Base-by-base conservation (phyloP, 176 grass and related monocot species). In the Oryza meridionalis region DNA sequence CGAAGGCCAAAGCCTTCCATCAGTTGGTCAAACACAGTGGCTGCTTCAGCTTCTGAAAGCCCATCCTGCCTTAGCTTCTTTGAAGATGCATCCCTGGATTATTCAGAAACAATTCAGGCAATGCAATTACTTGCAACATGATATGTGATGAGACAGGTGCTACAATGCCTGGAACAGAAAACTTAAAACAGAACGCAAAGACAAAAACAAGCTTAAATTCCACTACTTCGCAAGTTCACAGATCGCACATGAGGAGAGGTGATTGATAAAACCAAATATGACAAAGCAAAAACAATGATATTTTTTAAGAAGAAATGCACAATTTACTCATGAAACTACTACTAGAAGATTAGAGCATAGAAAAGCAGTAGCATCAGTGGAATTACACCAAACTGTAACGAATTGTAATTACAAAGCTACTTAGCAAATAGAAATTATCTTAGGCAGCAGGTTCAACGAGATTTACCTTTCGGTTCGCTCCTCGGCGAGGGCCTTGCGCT, bases 1-100 rank as follows among this genome's bases (percentile, higher is more conserved):
- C 84, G 85, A 19, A 95, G 80, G 12, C 96, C 96, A 77, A 98
- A 95, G 58, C 94, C 92, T 82, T 93, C 92, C 85, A 98, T 87
- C 42, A 95, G 73, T 69, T 98, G 86, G 62, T 95, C 94, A 40
- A 95, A 94, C 29, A 93, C 89, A 46, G 87, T 92, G 1, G 92
- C 88, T 53, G 88, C 93, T 53, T 92, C 87, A 6, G 78, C 92
- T 31, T 92, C 92, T n/a, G 90, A 84, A 77, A 90, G 76, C 46
- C 93, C 91, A 46, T 71, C 85, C 51, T 84, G 87, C 63, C 87
- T 89, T 31, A 68, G 69, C 73, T 73, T 87, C 81, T 98, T 98
- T 7, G 91, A 81, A 67, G 78, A n/a, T 19, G 82, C 86, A 47
- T 78, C 85, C 78, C 86, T 91, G 29, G 53, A 88, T n/a, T n/a